Base-by-base conservation (phyloP, 371 early-diverging fungal species). In the Sporodiniella umbellata region DNA sequence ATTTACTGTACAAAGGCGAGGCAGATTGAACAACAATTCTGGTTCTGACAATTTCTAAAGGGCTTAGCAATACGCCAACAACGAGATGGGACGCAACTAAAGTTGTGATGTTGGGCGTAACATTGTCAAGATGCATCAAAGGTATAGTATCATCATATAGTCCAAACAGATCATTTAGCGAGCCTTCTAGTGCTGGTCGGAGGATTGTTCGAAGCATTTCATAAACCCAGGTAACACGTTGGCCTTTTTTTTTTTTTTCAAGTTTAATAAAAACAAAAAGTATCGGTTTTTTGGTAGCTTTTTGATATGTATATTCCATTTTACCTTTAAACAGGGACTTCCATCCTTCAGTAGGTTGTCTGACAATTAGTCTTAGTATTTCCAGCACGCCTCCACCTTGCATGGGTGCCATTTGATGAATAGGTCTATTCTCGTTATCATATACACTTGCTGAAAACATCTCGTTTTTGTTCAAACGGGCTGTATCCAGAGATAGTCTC, bases 111-210 rank as follows among this genome's bases (percentile, higher is more conserved):
- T 85, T 85, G 11, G 86, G 82, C 12, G 72, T 75, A 17, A 72
- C 73, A 43, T 58, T 68, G 42, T 86, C 79, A 38, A 86, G 59
- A 53, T 92, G 86, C 17, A 81, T 78, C 39, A 87, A 64, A 11
- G 87, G 85, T 17, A 86, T 84, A 3, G 87, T 85, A 51, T 85
- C 87, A 51, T 91, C 92, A 55, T 90, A 87, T 14, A 90, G 57
- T 26, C 84, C 87, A 54, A 90, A 84, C 23, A 81, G 47, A 44
- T 91, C 92, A 64, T 89, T 90, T 42, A 91, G 54, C 3, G 69
- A 54, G 8, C 83, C 79, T 62, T 91, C 90, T 26, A 92, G 54
- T 12, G 83, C 77, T 1, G 93, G 90, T 58, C 90, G 86, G 30
- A 88, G 50, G 35, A 85, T 61, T 8, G 86, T 66, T 28, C 87